phyloP scores from a whole-genome alignment of 176 grass and related monocot species.

The Musa itinerans region DNA sequence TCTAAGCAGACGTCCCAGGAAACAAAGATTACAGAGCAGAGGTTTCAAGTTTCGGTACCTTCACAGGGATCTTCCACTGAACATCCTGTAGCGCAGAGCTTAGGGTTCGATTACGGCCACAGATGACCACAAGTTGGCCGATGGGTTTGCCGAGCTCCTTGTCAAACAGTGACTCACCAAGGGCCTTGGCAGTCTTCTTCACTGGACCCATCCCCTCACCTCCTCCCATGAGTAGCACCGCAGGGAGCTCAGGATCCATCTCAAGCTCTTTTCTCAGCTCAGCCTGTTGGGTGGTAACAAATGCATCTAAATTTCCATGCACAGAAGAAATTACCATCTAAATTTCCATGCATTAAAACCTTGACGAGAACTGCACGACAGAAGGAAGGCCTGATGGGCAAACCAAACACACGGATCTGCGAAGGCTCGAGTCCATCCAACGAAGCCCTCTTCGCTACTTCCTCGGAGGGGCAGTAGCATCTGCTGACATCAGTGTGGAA shows the following conservation, averaged over 20 bases:
- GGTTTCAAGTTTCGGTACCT: constrained; percentile 29
- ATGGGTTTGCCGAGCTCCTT: constrained; percentile 18
- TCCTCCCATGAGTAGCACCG: constrained; percentile 72
- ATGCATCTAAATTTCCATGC: background rate
- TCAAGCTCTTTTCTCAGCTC: constrained; percentile 55
- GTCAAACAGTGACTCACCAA: constrained; percentile 51
- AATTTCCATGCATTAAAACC: constrained; percentile 21
- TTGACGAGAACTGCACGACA: constrained; percentile 63
- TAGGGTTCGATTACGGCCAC: constrained; percentile 58
- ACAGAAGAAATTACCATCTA: background rate
- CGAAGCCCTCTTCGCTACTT: constrained; percentile 61
- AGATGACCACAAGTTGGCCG: constrained; percentile 59
- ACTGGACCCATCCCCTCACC: constrained; percentile 85
- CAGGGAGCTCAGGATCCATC: constrained; percentile 47
- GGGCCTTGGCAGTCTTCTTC: constrained; percentile 49
- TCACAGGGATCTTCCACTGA: constrained; percentile 57
- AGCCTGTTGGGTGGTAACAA: constrained; percentile 29
- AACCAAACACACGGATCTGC: constrained; percentile 58
- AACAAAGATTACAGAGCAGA: background rate
- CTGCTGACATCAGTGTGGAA: constrained; percentile 71
- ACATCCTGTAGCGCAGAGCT: constrained; percentile 29
- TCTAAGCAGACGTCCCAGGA: background rate
- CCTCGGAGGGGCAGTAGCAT: constrained; percentile 76
- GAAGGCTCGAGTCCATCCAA: constrained; percentile 46
- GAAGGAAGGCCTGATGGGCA: constrained; percentile 77